A percentile compares a stretch with the other conserved stretches of the same genome.
Evolutionary conservation across 1,139 yeast genomes (phyloP).

Genomic region (Sugiyamaella grinbergsii): DNA sequence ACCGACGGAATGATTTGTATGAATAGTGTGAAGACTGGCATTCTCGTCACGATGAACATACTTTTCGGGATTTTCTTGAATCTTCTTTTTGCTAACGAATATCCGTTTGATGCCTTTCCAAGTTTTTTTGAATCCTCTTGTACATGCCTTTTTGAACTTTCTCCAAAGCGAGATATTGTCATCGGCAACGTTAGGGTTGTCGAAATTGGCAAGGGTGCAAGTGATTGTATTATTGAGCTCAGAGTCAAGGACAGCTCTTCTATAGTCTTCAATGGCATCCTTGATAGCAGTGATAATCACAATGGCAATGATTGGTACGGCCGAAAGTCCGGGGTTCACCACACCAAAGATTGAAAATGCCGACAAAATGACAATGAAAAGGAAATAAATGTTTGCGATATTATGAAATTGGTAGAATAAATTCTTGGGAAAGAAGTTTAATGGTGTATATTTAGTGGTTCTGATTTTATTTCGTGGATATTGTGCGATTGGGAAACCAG

Average conservation of each 20-base stretch:
- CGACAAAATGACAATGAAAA: conserved; percentile 69
- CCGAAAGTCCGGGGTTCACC: conserved; percentile 82
- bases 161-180: conserved; percentile 69
- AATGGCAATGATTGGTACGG: conserved; percentile 93
- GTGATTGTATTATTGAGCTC: conserved; percentile 88
- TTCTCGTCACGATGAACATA: neutral
- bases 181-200: conserved; percentile 72
- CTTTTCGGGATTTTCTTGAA: neutral
- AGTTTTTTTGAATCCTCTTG: conserved; percentile 30
- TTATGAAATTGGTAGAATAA: conserved; percentile 73
- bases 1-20: conserved; percentile 1
- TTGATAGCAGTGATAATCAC: conserved; percentile 86
- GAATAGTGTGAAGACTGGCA: conserved; percentile 12
- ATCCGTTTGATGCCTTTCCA: conserved; percentile 8
- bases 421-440: conserved; percentile 84
- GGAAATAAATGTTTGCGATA: conserved; percentile 82
- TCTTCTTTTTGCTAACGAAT: conserved; percentile 8
- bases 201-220: conserved; percentile 67
- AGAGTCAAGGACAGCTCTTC: conserved; percentile 75
- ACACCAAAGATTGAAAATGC: conserved; percentile 87
- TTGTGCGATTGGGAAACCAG: conserved; percentile 38
- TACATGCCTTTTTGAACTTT: conserved; percentile 55
- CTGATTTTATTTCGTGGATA: conserved; percentile 86
- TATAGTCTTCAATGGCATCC: conserved; percentile 93
- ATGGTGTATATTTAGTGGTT: conserved; percentile 89